Evolutionary conservation across 257 asterid species (phyloP), one percentile per base, ranked within the genome.

Genomic region (Ehretia macrophylla): DNA sequence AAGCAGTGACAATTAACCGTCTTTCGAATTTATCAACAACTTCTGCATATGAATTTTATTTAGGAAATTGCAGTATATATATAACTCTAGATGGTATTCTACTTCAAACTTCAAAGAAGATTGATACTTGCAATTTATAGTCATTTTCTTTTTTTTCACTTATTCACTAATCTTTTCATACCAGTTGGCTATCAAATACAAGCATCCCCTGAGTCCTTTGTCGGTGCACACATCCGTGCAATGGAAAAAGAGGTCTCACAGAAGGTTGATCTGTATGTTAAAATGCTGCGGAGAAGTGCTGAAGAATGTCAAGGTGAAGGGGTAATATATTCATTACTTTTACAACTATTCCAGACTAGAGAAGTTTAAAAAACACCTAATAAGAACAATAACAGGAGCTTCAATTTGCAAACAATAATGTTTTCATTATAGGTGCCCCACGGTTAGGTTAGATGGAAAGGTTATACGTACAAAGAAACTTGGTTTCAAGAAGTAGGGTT

Each of bases 141-240:
- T 32, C 17, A 22, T 22, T 21, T 48, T 40, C 53, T 8, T 23
- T 17, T 42, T n/a, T 27, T 51, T 21, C 39, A 11, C 11, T 12
- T 45, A 10, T 32, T 62, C 44, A 47, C 17, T 14, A 40, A 10
- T 37, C 56, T 49, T 66, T 51, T 58, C 51, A 74, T 69, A 52
- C 60, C 81, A 87, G 94, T 87, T 88, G 96, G 96, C 11, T 87
- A 78, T 56, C 86, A 80, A 17, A 76, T 87, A 75, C 77, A 83
- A 67, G 72, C 81, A 65, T 75, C 68, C 27, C 70, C 73, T 0
- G 75, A 75, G 59, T 68, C 83, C 56, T 82, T 82, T 32, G 58
- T 77, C 16, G 90, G 90, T 19, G 68, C 90, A 19, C 88, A 84
- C 42, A 55, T 50, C 32, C 81, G 86, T 51, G 85, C 83, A 23